Percentiles rank a stretch among this genome's conserved stretches.
Evolutionary conservation across 2,329 filamentous ascomycete species (phyloP).

Genomic region (Ascocoryne sarcoides): DNA sequence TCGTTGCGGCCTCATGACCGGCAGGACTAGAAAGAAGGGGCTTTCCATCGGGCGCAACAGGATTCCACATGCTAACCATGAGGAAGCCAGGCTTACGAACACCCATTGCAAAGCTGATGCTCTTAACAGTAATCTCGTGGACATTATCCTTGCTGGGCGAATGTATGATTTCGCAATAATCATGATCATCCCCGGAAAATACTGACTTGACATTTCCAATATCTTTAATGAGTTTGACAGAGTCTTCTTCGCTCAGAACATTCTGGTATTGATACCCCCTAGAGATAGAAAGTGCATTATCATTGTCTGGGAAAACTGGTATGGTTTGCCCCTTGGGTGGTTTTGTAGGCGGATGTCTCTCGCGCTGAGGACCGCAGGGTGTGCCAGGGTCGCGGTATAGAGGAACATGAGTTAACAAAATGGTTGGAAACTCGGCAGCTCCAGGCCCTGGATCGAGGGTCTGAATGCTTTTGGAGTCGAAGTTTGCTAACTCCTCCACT

Average conservation of each 20-base stretch:
- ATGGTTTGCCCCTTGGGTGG: constrained; percentile 48
- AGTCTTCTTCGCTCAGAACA: constrained; percentile 70
- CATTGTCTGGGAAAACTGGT: constrained; percentile 52
- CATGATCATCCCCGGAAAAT: constrained; percentile 95
- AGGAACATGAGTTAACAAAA: constrained; percentile 86
- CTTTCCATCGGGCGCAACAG: constrained; percentile 55
- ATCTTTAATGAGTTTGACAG: constrained; percentile 63
- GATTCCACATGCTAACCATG: constrained; percentile 87
- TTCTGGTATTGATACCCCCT: constrained; percentile 95
- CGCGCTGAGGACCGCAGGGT: constrained; percentile 78
- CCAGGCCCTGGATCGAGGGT: constrained; percentile 36
- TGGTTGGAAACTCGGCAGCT: constrained; percentile 63
- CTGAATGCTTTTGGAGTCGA: constrained; percentile 31
- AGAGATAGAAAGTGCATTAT: constrained; percentile 69
- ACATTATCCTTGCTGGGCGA: constrained; percentile 48
- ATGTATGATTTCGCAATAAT: constrained; percentile 89
- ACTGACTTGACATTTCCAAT: constrained; percentile 76
- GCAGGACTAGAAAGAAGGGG: constrained; percentile 30
- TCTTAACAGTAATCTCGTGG: constrained; percentile 88
- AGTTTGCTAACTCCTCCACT: constrained; percentile 42
- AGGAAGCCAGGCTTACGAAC: constrained; percentile 80
- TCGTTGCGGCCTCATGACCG: constrained; percentile 39
- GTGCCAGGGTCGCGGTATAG: constrained; percentile 75
- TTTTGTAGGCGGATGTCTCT: constrained; percentile 68
- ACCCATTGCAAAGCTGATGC: constrained; percentile 93